These are phyloP conservation scores for Globisporangium paddicum DNA, from an alignment of 352 stramenopile genomes.

Conservation along the genomic window DNA sequence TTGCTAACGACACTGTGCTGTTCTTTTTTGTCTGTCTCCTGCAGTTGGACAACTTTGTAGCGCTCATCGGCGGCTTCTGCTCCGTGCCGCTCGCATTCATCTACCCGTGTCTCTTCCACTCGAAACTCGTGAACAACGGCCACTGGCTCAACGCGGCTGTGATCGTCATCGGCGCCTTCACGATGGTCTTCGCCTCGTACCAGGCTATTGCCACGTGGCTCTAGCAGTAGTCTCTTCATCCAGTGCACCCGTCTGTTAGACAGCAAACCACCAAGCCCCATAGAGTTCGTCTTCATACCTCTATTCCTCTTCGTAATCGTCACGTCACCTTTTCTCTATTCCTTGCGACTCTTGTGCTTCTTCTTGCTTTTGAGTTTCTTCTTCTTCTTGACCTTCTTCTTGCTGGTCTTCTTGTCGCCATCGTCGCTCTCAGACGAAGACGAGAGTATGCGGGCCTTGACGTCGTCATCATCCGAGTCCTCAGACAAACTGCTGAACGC, in stretches of 20 bases:
- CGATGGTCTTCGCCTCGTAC: conserved; percentile 60
- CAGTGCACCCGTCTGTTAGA: background rate
- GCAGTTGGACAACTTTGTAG: conserved; percentile 61
- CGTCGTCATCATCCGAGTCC: conserved; percentile 41
- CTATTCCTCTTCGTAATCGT: background rate
- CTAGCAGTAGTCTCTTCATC: conserved; percentile 9
- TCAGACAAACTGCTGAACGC: conserved; percentile 25
- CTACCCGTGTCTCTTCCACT: conserved; percentile 70
- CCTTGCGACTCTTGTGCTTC: background rate
- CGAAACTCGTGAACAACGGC: conserved; percentile 37
- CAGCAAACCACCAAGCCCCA: conserved; percentile 4
- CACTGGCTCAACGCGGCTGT: conserved; percentile 38
- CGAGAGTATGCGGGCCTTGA: conserved; percentile 16
- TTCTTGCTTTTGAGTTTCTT: conserved; percentile 23
- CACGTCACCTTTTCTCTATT: conserved; percentile 9
- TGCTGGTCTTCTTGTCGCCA: conserved; percentile 15
- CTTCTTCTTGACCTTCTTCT: conserved; percentile 22
- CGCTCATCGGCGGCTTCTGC: conserved; percentile 69
- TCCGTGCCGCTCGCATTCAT: conserved; percentile 70
- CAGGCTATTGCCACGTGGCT: conserved; percentile 47
- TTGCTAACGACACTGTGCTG: background rate
- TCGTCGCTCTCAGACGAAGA: conserved; percentile 2
- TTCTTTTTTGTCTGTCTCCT: background rate
- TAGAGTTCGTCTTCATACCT: conserved; percentile 11
- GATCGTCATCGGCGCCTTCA: conserved; percentile 45